A percentile compares a stretch with the other conserved stretches of the same genome.
Conservation (phyloP, 768 basidiomycete species). For the Trametes sanguinea region DNA sequence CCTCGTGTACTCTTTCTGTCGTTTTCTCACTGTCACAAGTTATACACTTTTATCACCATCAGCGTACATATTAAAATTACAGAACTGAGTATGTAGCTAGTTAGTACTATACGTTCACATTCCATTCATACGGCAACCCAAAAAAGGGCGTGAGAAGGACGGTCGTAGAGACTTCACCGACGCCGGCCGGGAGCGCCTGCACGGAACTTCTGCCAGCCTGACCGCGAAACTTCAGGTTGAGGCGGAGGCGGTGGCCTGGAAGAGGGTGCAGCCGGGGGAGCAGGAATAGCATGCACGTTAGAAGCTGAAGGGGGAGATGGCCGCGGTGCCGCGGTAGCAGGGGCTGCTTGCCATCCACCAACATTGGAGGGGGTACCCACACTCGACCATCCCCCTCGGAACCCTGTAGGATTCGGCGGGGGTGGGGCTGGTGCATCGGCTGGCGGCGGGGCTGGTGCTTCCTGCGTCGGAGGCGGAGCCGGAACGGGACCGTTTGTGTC, state of each 20-base stretch:
- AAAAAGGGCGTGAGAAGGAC: not conserved
- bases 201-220: slow-evolving; percentile 34
- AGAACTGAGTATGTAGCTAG: slow-evolving; percentile 33
- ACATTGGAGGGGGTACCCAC: not conserved
- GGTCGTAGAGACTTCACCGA: slow-evolving; percentile 1
- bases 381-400: slow-evolving; percentile 1
- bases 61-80: slow-evolving; percentile 36
- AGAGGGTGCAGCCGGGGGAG: not conserved
- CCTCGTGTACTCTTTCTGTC: slow-evolving; percentile 11
- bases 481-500: slow-evolving; percentile 44
- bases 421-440: slow-evolving; percentile 12
- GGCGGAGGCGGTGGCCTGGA: not conserved
- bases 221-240: slow-evolving; percentile 22
- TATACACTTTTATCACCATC: slow-evolving; percentile 22
- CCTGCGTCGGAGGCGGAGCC: not conserved
- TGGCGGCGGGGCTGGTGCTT: slow-evolving; percentile 13
- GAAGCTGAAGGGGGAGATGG: not conserved
- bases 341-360: not conserved
- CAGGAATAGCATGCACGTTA: not conserved
- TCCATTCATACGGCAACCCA: slow-evolving; percentile 11
- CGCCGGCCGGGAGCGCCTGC: slow-evolving; percentile 28
- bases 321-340: not conserved
- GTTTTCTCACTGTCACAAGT: slow-evolving; percentile 22
- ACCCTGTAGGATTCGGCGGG: slow-evolving; percentile 26
- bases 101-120: slow-evolving; percentile 28